Evolutionary conservation across 257 asterid species (phyloP).

Genomic region (Solanum lignicaule): DNA sequence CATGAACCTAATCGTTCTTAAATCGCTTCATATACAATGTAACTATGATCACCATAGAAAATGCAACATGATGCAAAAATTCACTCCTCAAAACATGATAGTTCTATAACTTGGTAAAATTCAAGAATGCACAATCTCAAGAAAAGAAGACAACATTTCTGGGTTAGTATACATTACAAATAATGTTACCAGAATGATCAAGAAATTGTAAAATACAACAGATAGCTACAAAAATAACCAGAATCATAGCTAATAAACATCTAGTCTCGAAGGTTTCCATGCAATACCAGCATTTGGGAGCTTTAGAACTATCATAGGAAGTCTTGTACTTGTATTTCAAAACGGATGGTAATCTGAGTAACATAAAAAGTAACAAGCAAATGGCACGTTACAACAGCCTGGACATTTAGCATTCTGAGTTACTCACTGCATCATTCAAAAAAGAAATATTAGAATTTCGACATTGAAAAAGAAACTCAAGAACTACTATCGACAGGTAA

Average conservation of each 20-base stretch:
- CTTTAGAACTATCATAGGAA: neutral
- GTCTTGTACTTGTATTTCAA: neutral
- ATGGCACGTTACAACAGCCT: neutral
- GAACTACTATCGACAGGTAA: neutral
- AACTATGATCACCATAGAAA: too few species aligned
- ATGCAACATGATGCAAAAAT: too few species aligned
- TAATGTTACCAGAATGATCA: neutral
- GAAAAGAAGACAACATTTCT: neutral
- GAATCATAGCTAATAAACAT: neutral
- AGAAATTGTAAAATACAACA: neutral
- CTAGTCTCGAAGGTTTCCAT: neutral
- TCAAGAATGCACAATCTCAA: neutral
- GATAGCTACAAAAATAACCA: neutral
- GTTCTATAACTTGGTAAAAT: neutral
- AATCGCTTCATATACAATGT: too few species aligned
- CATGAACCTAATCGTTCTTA: neutral
- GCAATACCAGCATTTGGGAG: neutral
- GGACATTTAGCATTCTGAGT: neutral
- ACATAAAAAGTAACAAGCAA: neutral
- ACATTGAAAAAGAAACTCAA: neutral
- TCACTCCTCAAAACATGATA: neutral
- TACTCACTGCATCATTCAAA: neutral
- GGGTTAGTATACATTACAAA: neutral
- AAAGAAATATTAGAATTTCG: neutral
- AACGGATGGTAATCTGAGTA: neutral